phyloP scores from a whole-genome alignment of 257 asterid genomes.

The Nicotiana otophora region DNA sequence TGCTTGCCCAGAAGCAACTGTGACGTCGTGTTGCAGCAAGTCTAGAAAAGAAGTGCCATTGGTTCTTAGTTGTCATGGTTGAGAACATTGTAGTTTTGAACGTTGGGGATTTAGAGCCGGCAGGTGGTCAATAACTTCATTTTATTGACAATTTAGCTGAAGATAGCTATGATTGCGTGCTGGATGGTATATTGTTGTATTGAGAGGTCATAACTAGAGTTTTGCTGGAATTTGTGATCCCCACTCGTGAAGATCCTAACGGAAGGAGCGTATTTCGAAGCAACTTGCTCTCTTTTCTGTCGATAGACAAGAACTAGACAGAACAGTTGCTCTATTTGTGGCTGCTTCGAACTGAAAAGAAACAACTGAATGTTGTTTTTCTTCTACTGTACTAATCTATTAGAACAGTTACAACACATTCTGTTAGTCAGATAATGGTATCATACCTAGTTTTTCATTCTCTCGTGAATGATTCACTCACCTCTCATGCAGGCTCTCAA shows the following conservation, averaged over 20 bases:
- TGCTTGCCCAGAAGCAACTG: conserved; percentile 84
- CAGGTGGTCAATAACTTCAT: not conserved
- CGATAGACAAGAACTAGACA: not conserved
- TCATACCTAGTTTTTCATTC: too few species aligned
- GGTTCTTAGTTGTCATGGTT: not conserved
- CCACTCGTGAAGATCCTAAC: not conserved
- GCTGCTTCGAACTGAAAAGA: not conserved
- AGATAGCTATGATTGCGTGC: not conserved
- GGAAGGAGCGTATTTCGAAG: not conserved
- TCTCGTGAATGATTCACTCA: too few species aligned
- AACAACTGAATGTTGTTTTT: not conserved
- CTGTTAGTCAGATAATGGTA: too few species aligned
- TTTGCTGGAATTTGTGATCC: not conserved
- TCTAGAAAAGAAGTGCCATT: conserved; percentile 40
- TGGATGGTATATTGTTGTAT: not conserved
- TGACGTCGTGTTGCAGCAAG: conserved; percentile 46
- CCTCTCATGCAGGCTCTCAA: too few species aligned
- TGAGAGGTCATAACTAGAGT: not conserved
- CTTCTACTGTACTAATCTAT: not conserved
- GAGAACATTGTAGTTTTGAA: not conserved
- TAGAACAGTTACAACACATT: too few species aligned
- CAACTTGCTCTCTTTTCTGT: not conserved
- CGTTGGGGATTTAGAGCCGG: not conserved
- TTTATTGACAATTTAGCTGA: not conserved
- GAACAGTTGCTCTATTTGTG: not conserved